Evolutionary conservation across 2,329 filamentous ascomycete genomes (phyloP).

Genomic region (Dryadomyces quercus-mongolicae): DNA sequence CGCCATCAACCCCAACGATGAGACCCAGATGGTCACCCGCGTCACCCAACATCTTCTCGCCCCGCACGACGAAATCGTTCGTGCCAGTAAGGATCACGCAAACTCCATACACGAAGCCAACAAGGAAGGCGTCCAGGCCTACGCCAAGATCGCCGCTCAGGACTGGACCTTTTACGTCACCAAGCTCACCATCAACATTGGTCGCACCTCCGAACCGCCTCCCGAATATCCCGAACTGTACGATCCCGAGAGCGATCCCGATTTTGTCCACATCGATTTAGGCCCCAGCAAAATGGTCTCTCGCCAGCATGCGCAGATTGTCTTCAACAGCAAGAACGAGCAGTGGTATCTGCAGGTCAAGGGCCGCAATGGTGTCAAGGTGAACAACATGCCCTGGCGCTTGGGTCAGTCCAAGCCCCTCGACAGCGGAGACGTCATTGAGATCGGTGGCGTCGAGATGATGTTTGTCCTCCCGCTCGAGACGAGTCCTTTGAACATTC

Average conservation of each 20-base stretch:
- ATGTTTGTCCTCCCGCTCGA: slow-evolving; percentile 90
- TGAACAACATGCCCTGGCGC: slow-evolving; percentile 64
- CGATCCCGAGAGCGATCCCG: slow-evolving; percentile 31
- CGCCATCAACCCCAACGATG: slow-evolving; percentile 29
- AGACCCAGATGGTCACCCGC: slow-evolving; percentile 43
- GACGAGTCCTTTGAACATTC: slow-evolving; percentile 52
- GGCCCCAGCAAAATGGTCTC: slow-evolving; percentile 75
- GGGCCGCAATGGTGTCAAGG: slow-evolving; percentile 79
- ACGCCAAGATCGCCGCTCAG: slow-evolving; percentile 69
- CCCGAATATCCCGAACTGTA: slow-evolving; percentile 23
- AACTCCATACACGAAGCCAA: slow-evolving; percentile 52
- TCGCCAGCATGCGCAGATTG: slow-evolving; percentile 62
- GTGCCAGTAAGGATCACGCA: slow-evolving; percentile 49
- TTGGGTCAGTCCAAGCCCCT: slow-evolving; percentile 54
- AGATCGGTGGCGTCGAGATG: slow-evolving; percentile 92
- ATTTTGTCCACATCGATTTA: slow-evolving; percentile 72
- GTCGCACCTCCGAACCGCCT: slow-evolving; percentile 48
- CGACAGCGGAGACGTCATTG: slow-evolving; percentile 79
- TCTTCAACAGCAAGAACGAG: slow-evolving; percentile 54
- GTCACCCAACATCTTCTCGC: slow-evolving; percentile 37
- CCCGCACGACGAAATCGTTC: slow-evolving; percentile 33
- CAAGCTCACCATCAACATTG: slow-evolving; percentile 63
- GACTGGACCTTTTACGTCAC: slow-evolving; percentile 81
- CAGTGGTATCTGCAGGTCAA: slow-evolving; percentile 80
- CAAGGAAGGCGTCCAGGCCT: slow-evolving; percentile 55